phyloP scores from a whole-genome alignment of 2,329 filamentous ascomycete species.

The Teratosphaeria destructans region DNA sequence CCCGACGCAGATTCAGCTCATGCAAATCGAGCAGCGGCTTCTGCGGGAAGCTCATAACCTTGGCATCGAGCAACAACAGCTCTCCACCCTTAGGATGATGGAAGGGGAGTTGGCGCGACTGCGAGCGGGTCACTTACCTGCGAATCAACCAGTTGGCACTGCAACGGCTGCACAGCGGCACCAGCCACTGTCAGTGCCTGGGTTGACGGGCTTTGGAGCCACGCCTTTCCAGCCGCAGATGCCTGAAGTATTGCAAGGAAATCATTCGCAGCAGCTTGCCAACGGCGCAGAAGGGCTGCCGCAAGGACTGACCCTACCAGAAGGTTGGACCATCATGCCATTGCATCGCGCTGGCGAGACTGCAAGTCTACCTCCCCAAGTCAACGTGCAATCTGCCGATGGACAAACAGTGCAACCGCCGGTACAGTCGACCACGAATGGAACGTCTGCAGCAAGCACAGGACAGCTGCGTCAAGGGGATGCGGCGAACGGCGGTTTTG shows the following conservation, averaged over 20 bases:
- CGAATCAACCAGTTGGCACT: constrained; percentile 11
- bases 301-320: constrained; percentile 40
- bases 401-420: constrained; percentile 1
- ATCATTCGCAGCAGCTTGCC: constrained; percentile 22
- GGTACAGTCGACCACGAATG: constrained; percentile 7
- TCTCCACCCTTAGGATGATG: constrained; percentile 57
- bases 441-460: not conserved
- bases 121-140: constrained; percentile 32
- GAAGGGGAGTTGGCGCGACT: constrained; percentile 58
- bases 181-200: constrained; percentile 4
- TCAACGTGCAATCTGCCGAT: not conserved
- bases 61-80: constrained; percentile 54
- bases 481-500: constrained; percentile 1
- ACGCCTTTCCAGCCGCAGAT: constrained; percentile 13
- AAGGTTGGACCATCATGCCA: constrained; percentile 43
- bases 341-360: constrained; percentile 26
- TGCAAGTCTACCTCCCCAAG: constrained; percentile 1
- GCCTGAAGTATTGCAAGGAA: constrained; percentile 12
- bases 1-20: constrained; percentile 50
- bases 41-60: constrained; percentile 56
- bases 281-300: constrained; percentile 39
- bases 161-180: constrained; percentile 6
- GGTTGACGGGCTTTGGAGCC: not conserved
- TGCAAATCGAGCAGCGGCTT: constrained; percentile 58
- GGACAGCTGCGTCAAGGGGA: not conserved